Percentiles rank a stretch among this genome's conserved stretches.
These are phyloP conservation scores for Apiotrichum akiyoshidainum DNA, from an alignment of 1,284 basidiomycete species.

Conservation along the genomic window DNA sequence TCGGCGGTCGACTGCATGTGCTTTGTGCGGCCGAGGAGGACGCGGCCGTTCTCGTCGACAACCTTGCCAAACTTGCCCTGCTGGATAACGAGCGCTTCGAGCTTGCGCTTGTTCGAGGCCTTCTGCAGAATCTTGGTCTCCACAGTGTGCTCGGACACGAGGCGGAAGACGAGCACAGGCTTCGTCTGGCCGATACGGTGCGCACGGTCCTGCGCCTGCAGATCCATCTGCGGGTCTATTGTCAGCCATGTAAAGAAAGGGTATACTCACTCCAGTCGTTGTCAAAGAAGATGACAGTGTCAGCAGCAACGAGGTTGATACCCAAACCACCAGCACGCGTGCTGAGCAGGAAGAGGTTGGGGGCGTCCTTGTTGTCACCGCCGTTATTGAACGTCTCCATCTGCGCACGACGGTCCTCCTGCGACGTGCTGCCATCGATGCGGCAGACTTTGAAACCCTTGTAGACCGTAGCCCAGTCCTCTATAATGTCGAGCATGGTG, in stretches of 20 bases:
- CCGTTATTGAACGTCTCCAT: conserved; percentile 81
- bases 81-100: conserved; percentile 91
- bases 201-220: conserved; percentile 92
- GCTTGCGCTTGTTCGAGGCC: conserved; percentile 79
- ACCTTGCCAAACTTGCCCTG: conserved; percentile 75
- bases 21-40: conserved; percentile 51
- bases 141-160: conserved; percentile 81
- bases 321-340: conserved; percentile 90
- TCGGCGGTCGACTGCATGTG: conserved; percentile 60
- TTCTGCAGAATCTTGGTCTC: conserved; percentile 88
- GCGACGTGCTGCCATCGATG: conserved; percentile 80
- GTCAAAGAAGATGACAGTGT: conserved; percentile 93
- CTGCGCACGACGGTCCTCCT: conserved; percentile 73
- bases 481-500: conserved; percentile 89
- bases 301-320: conserved; percentile 88
- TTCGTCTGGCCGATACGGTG: conserved; percentile 92
- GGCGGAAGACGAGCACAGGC: conserved; percentile 81
- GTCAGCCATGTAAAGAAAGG: not conserved
- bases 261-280: conserved; percentile 78
- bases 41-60: conserved; percentile 55
- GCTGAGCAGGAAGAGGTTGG: conserved; percentile 80
- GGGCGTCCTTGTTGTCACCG: conserved; percentile 63
- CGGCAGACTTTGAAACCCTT: conserved; percentile 80
- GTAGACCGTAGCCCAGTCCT: conserved; percentile 80
- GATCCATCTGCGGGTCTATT: conserved; percentile 88